These are phyloP conservation scores for Haberlea rhodopensis DNA, from an alignment of 257 asterid species.

Conservation along the genomic window DNA sequence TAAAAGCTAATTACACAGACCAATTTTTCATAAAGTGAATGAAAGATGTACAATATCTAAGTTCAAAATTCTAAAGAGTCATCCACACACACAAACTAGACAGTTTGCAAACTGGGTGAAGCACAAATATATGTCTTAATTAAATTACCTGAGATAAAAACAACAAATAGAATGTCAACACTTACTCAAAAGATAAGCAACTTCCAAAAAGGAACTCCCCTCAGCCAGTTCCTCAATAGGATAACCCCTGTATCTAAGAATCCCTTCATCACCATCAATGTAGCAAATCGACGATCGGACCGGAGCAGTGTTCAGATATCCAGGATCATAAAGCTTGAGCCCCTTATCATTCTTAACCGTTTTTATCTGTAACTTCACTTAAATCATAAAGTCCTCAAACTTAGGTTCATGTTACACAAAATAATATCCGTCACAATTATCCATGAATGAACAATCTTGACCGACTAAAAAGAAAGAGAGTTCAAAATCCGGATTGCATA, in stretches of 20 bases:
- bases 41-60: not conserved
- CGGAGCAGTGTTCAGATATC: slow-evolving; percentile 96
- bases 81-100: not conserved
- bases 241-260: slow-evolving; percentile 92
- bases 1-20: not conserved
- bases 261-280: slow-evolving; percentile 96
- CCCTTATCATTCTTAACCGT: slow-evolving; percentile 80
- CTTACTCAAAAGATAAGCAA: slow-evolving; percentile 94
- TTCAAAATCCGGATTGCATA: not conserved
- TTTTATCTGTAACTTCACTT: slow-evolving; percentile 54
- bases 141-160: not conserved
- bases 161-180: not conserved
- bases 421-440: not conserved
- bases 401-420: not conserved
- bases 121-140: not conserved
- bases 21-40: not conserved
- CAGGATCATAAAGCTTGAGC: slow-evolving; percentile 95
- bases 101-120: not conserved
- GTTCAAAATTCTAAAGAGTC: not conserved
- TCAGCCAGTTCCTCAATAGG: slow-evolving; percentile 96
- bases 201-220: slow-evolving; percentile 88
- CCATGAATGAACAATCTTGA: not conserved
- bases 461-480: not conserved
- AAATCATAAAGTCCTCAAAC: slow-evolving; percentile 24
- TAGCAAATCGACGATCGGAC: slow-evolving; percentile 88